A percentile compares a stretch with the other conserved stretches of the same genome.
Conservation (phyloP, 1,284 basidiomycete species). For the Ganoderma sinense region DNA sequence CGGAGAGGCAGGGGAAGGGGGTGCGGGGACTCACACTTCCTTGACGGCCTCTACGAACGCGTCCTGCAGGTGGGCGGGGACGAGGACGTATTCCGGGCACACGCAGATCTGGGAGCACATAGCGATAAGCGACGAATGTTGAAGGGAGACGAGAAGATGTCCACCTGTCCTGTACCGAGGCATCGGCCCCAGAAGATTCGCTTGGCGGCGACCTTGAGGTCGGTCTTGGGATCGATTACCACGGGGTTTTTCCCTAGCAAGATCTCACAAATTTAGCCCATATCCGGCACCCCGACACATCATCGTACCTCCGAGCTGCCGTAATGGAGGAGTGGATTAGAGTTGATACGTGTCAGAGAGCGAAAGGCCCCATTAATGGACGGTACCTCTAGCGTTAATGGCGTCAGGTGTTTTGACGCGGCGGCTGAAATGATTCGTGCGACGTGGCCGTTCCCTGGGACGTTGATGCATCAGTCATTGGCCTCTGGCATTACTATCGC, state of each 20-base stretch:
- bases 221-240: slow-evolving; percentile 74
- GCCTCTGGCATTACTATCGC: accelerated
- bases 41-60: slow-evolving; percentile 67
- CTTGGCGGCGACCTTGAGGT: slow-evolving; percentile 64
- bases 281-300: neutral
- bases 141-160: slow-evolving; percentile 31
- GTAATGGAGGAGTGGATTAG: neutral
- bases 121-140: too few species aligned
- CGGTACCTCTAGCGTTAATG: slow-evolving; percentile 73
- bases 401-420: slow-evolving; percentile 87
- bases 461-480: neutral
- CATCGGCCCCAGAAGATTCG: slow-evolving; percentile 76
- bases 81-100: slow-evolving; percentile 65
- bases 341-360: neutral
- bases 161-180: neutral
- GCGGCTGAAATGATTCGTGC: slow-evolving; percentile 83
- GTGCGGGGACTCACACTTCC: slow-evolving; percentile 50
- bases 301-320: neutral
- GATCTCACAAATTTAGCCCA: too few species aligned
- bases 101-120: slow-evolving; percentile 35
- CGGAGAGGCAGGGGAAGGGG: neutral
- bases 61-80: slow-evolving; percentile 68
- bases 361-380: neutral
- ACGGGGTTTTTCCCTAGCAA: slow-evolving; percentile 82
- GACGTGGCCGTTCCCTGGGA: slow-evolving; percentile 72